Evolutionary conservation across 331 rosid genomes (phyloP).

Genomic region (Ulmus americana): DNA sequence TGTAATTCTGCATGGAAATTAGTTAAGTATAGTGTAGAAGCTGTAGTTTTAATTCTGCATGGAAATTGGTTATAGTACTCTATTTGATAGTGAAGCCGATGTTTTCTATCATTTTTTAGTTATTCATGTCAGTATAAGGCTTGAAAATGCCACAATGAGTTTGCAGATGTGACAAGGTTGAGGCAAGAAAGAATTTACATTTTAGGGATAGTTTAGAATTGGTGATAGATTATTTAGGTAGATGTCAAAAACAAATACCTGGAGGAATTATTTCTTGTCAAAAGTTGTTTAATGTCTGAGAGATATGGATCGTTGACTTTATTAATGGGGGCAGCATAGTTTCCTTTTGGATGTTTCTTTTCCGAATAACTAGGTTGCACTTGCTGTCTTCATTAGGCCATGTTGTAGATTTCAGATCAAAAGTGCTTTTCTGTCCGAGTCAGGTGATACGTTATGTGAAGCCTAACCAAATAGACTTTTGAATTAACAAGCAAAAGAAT

Average conservation of each 20-base stretch:
- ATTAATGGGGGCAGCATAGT: not conserved
- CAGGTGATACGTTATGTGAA: not conserved
- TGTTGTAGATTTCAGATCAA: too few species aligned
- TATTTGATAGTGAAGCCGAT: too few species aligned
- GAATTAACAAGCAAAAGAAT: not conserved
- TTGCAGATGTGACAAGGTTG: not conserved
- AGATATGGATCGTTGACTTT: not conserved
- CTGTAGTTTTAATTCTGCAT: too few species aligned
- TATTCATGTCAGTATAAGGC: too few species aligned
- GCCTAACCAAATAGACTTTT: not conserved
- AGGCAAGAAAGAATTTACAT: not conserved
- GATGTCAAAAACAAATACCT: not conserved
- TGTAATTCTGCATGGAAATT: too few species aligned
- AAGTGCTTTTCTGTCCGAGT: not conserved
- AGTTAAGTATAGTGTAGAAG: too few species aligned
- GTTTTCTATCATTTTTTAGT: too few species aligned
- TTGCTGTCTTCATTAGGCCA: too few species aligned
- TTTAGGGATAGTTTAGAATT: not conserved
- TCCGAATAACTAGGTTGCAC: too few species aligned
- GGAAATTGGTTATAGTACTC: too few species aligned
- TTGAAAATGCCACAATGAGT: not conserved
- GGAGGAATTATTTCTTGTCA: not conserved
- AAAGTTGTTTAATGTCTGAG: not conserved
- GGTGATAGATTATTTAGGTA: conserved; percentile 1
- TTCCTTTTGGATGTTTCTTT: not conserved